Evolutionary conservation across 306 rosid genomes (phyloP), one percentile per base, ranked within the genome.

Genomic region (Prunus mongolica): DNA sequence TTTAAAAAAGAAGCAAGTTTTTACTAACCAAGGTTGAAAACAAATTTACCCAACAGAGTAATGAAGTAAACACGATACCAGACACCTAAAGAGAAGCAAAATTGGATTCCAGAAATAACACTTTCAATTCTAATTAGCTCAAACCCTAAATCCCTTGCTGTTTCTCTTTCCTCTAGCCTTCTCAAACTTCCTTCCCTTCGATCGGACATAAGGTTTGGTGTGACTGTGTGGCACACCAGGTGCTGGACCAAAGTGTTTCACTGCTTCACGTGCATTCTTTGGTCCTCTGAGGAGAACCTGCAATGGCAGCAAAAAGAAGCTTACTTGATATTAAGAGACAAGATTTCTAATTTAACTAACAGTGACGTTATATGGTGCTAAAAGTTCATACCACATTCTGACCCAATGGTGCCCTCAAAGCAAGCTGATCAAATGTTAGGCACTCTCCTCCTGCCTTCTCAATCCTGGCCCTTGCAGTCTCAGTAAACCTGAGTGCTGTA

Each of bases 141-240:
- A 88, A 78, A 84, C 88, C 75, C 82, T 86, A 58, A 86, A 88
- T 65, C 92, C 92, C 69, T 45, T 84, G 81, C 92, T 88, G 72
- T 88, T 88, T 50, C 92, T 86, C 50, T 68, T 86, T 38, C 92
- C 92, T 82, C 90, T 84, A 46, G 92, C 90, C 47, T 67, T 64
- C 87, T 86, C 90, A 71, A 84, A 82, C 32, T 88, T 88, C 34
- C 92, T 75, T 62, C 90, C 88, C 45, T 82, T 84, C 0, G 87
- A 5, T 28, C 86, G 87, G 14, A 86, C 84, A 73, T 84, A 86
- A 12, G 92, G 92, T 80, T 88, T 88, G 64, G 90, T 77, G 82
- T 88, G 86, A 75, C 92, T 80, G 67, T 88, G 92, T 44, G 92
- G 92, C 54, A 88, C 92, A 78, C 90, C 92, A 73, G 92, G 90